Evolutionary conservation across 805 yeast genomes (phyloP), one percentile per base, ranked within the genome.

Genomic region (Saturnispora dispora): DNA sequence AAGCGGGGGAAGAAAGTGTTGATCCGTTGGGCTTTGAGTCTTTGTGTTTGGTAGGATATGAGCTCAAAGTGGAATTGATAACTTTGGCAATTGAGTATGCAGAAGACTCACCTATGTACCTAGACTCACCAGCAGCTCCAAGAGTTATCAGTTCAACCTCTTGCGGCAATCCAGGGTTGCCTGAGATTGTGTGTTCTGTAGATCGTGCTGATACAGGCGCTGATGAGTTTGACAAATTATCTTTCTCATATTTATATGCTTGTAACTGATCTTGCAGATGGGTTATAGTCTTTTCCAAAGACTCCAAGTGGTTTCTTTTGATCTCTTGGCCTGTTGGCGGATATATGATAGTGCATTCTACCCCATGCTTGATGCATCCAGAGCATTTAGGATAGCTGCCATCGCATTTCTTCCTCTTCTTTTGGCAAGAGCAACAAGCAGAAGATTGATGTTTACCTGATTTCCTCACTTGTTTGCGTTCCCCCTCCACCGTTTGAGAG

Each of bases 371-470:
- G 30, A 57, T 62, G 57, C 81, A 77, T 33, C 69, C 64, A 17
- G 70, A 56, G 53, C 82, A 77, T 45, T 65, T 60, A 1, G 82
- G 82, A 57, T 75, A 75, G 35, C 63, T 64, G 39, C 76, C 79
- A 60, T 76, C 80, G 57, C 82, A 77, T 57, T 71, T 73, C 57
- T 74, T 70, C 58, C 77, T 73, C 56, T 71, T 74, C 52, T 60
- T 57, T 48, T 79, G 71, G 57, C 82, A 77, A 36, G 76, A 59
- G 53, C 73, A 75, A 57, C 82, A 78, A 1, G 81, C 80, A 3
- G 77, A 72, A 47, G 73, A 71, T 32, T 61, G 68, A 45, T 68
- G 69, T 39, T 63, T 64, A 3, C 60, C 53, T 2, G 50, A 47
- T 20, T 40, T 37, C 18, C 49, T 37, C 13, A 25, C 32, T 25